Evolutionary conservation across 768 basidiomycete species (phyloP), one percentile per base, ranked within the genome.

Genomic region (Mycena pura): DNA sequence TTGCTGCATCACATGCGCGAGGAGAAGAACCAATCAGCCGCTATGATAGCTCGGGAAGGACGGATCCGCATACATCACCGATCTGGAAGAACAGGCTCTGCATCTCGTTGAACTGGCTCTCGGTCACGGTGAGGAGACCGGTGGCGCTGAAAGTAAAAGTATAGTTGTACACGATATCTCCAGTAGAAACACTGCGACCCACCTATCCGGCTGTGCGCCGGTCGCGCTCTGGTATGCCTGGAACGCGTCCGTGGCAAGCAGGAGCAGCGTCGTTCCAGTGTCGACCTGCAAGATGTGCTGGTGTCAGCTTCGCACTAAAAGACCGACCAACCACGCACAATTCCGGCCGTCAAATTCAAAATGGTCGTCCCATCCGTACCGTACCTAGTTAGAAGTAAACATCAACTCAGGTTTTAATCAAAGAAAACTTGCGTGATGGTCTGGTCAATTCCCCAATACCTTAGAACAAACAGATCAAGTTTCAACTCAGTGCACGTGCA

Each of bases 231-330:
- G 77, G 68, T 88, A 90, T 11, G 73, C 74, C 47, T 82, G 69
- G 77, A 86, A 88, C 5, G 84, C 84, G 59, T 86, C 85, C 2
- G 84, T 83, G 11, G 86, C 85, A 55, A 88, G 70, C 49, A 87
- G 74, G 5, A 86, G 67, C 34, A 86, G 73, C 17, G 86, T 84
- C 29, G 85, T 84, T 43, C 83, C 81, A 28, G 80, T 82, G 67
- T 84, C 84, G 36, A 85, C 62, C 62, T 63, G 8, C 40, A 21
- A 50, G 3, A 46, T 15, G n/a, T 40, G 7, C 5, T 46, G 17
- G 48, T 49, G 10, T 32, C 4, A 19, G 3, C 8, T 10, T 1
- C 21, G 28, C 27, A 14, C 32, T 19, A 17, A 17, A n/a, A 29
- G n/a, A 27, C n/a, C n/a, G n/a, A 36, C 21, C 6, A 24, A 5